Conservation (phyloP, 1,284 basidiomycete species). For the Puccinia triticina region DNA sequence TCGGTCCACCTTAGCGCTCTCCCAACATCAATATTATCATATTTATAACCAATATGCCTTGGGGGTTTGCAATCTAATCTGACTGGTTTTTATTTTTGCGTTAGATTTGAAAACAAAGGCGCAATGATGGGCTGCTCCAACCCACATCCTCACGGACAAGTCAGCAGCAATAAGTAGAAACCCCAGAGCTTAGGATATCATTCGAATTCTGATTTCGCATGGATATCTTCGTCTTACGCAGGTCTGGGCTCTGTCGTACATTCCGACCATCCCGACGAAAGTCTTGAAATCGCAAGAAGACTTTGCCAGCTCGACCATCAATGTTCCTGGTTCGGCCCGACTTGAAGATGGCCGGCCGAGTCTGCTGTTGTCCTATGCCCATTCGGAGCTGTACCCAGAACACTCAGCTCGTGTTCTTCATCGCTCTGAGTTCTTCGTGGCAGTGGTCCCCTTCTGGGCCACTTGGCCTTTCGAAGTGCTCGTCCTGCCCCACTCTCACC, state of each 20-base stretch:
- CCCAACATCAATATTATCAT: background rate
- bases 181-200: constrained; percentile 54
- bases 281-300: constrained; percentile 63
- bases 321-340: constrained; percentile 65
- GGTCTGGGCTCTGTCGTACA: constrained; percentile 65
- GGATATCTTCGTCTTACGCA: constrained; percentile 50
- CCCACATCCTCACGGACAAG: constrained; percentile 92
- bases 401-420: constrained; percentile 69
- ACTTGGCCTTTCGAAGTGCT: constrained; percentile 91
- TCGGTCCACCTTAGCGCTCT: background rate
- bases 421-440: constrained; percentile 76
- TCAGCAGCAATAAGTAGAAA: constrained; percentile 68
- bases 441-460: constrained; percentile 93
- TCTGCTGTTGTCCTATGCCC: constrained; percentile 81
- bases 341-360: constrained; percentile 70
- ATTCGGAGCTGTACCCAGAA: constrained; percentile 68
- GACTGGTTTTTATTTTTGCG: background rate
- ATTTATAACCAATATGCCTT: background rate
- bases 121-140: constrained; percentile 95
- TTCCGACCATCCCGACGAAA: constrained; percentile 65
- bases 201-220: background rate
- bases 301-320: constrained; percentile 63
- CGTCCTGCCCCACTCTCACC: constrained; percentile 74
- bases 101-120: constrained; percentile 79
- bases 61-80: background rate